Percentiles rank a stretch among this genome's conserved stretches.
Conservation (phyloP, 1,284 basidiomycete species). For the Meira nashicola region DNA sequence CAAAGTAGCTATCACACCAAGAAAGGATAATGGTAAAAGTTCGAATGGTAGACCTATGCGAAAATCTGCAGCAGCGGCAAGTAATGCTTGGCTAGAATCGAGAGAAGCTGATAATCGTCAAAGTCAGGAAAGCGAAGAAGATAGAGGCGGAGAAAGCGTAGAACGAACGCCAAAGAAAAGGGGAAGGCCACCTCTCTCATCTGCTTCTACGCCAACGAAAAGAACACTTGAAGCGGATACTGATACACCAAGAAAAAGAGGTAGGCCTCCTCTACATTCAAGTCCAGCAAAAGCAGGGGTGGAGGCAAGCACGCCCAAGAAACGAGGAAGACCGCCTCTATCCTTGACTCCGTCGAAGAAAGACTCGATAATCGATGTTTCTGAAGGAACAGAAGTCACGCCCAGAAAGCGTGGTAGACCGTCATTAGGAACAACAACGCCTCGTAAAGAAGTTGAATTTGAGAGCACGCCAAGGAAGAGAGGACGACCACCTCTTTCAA, state of each 20-base stretch:
- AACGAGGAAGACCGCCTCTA: background rate
- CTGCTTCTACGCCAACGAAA: background rate
- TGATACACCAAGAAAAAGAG: background rate
- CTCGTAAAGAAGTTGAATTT: background rate
- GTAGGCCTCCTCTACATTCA: background rate
- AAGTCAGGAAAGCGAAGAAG: background rate
- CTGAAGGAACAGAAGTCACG: background rate
- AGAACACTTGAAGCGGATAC: background rate
- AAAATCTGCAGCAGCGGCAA: background rate
- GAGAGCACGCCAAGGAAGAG: background rate
- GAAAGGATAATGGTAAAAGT: too few relatives aligned
- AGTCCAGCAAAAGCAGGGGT: background rate
- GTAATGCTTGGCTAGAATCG: slow-evolving; percentile 2
- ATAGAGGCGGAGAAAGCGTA: background rate
- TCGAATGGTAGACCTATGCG: background rate
- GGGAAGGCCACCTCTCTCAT: background rate
- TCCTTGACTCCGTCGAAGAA: background rate
- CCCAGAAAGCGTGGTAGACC: background rate
- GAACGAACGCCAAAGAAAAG: background rate
- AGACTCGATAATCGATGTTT: too few relatives aligned
- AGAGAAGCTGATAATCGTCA: background rate
- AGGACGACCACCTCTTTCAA: background rate
- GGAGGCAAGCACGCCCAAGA: background rate
- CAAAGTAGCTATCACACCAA: too few relatives aligned
- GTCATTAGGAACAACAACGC: background rate